Base-by-base conservation (phyloP, 2,329 filamentous ascomycete species). In the Tympanopsis confertula region DNA sequence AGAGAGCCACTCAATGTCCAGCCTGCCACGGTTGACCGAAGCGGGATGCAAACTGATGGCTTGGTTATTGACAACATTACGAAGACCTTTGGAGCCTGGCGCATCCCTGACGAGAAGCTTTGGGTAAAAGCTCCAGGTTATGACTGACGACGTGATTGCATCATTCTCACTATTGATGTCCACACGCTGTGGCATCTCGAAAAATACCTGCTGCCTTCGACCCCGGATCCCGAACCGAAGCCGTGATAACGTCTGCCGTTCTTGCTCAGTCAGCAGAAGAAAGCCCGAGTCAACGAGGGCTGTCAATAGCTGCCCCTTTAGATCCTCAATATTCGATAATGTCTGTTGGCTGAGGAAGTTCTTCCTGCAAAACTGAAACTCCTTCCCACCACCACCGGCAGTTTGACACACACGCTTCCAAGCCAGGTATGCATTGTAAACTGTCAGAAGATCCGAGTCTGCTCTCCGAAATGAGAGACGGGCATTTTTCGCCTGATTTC, bases 81-180 rank as follows among this genome's bases (percentile, higher is more conserved):
- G 80, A 69, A 88, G 83, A 12, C 85, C 86, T 62, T 87, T 93
- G 19, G 65, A 65, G 17, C 65, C 66, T 0, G 63, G 61, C 36
- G 76, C 78, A 50, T 96, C 88, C 39, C 83, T 77, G 19, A 82
- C 76, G 3, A 96, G 70, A 13, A 98, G 72, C 51, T 94, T 95
- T 1, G 91, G 91, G 51, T 98, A 96, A 63, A 98, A 94, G 38
- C 86, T 88, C 75, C 86, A 94, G 1, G 87, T 84, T 47, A 95
- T 84, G 30, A 95, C 83, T 0, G 87, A 83, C 42, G 80, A 76
- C 4, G 86, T 70, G 18, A 95, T 68, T 1, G 79, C 50, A 46
- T 98, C 88, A 44, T 93, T 89, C 38, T 80, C 72, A 44, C 82
- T 87, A 52, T 91, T 82, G 20, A 68, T 58, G 49, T 89, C 81